Evolutionary conservation across 371 early-diverging fungal species (phyloP).

Genomic region (Mucor mucedo): DNA sequence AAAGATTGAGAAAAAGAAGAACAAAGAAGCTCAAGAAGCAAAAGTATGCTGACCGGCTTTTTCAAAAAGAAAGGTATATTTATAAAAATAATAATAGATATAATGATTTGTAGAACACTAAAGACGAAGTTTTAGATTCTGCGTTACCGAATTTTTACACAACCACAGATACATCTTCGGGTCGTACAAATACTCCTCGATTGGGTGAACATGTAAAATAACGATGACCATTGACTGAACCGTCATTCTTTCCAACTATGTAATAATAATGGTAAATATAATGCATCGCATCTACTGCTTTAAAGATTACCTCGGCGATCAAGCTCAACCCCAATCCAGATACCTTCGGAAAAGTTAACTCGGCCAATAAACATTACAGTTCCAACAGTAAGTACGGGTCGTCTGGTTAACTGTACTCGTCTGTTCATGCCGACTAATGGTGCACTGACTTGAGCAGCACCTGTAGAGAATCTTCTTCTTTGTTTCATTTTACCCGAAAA

Average conservation of each 20-base stretch:
- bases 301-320: slow-evolving; percentile 35
- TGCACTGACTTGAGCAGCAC: slow-evolving; percentile 10
- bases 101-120: too few species aligned
- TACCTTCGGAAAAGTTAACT: slow-evolving; percentile 40
- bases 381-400: slow-evolving; percentile 25
- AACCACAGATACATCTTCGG: slow-evolving; percentile 26
- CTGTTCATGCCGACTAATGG: slow-evolving; percentile 18
- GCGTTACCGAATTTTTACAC: neutral
- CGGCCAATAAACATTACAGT: slow-evolving; percentile 32
- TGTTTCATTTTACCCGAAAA: slow-evolving; percentile 8
- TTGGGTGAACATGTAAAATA: slow-evolving; percentile 33
- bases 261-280: neutral
- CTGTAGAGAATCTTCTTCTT: slow-evolving; percentile 2
- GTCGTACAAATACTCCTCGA: slow-evolving; percentile 37
- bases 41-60: too few species aligned
- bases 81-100: too few species aligned
- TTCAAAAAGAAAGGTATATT: too few species aligned
- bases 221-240: slow-evolving; percentile 32
- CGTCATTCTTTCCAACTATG: slow-evolving; percentile 39
- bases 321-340: slow-evolving; percentile 46
- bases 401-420: slow-evolving; percentile 20
- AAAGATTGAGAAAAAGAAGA: too few species aligned
- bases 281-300: neutral
- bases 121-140: too few species aligned
- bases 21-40: too few species aligned